Conservation (phyloP, 2,329 filamentous ascomycete species). For the Pleoardoris graminearum region DNA sequence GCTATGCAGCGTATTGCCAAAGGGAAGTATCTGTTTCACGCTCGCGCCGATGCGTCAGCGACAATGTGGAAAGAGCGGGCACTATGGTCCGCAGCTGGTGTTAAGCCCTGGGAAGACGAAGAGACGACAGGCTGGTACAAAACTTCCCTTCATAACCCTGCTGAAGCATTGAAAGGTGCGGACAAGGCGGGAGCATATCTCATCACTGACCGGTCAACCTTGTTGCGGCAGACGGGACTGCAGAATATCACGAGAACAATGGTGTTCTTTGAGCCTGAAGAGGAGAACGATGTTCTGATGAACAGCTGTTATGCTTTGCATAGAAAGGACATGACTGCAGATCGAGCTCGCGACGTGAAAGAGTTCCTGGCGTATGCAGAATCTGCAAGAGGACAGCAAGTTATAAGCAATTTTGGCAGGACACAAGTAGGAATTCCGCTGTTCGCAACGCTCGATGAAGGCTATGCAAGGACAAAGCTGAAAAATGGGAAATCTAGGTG, state of each 20-base stretch:
- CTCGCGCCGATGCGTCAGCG: neutral
- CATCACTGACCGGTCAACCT: neutral
- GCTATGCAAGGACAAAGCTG: neutral
- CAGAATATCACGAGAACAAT: neutral
- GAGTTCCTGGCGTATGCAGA: neutral
- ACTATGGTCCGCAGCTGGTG: neutral
- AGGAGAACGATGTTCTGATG: neutral
- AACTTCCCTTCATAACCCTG: neutral
- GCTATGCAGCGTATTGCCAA: neutral
- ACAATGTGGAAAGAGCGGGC: conserved; percentile 2
- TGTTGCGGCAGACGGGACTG: neutral
- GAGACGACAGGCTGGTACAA: neutral
- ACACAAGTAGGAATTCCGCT: neutral
- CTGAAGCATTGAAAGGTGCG: neutral
- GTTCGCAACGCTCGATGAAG: neutral
- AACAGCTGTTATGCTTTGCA: neutral
- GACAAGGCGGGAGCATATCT: neutral
- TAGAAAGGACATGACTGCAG: neutral
- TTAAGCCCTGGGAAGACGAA: neutral
- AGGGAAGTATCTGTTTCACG: neutral
- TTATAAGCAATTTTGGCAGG: neutral
- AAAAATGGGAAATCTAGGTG: neutral
- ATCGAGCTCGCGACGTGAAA: neutral
- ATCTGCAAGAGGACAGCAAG: neutral
- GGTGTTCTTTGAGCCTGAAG: neutral